These are phyloP conservation scores for Gliomastix tumulicola DNA, from an alignment of 2,329 filamentous ascomycete genomes.

Conservation along the genomic window DNA sequence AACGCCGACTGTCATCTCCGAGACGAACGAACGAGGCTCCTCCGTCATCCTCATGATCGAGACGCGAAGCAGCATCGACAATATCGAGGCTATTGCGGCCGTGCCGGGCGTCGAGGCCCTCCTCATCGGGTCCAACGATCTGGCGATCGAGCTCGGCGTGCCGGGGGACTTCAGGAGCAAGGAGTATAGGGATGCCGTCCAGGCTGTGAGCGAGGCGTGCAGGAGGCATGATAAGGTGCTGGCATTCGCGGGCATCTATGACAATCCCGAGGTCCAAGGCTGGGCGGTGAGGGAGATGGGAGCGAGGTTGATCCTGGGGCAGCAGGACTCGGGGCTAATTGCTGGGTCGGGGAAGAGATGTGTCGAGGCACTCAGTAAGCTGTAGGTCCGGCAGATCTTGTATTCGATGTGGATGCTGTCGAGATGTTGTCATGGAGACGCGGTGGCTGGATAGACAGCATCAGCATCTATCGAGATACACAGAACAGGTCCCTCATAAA, in stretches of 20 bases:
- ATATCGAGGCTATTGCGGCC: slow-evolving; percentile 19
- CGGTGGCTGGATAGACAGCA: too few relatives aligned
- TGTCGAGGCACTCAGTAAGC: too few relatives aligned
- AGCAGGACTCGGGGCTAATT: not conserved
- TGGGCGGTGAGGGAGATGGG: slow-evolving; percentile 1
- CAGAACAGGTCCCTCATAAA: too few relatives aligned
- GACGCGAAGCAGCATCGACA: slow-evolving; percentile 12
- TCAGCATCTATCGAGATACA: too few relatives aligned
- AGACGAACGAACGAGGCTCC: slow-evolving; percentile 12
- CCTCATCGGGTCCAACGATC: slow-evolving; percentile 20
- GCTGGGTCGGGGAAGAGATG: not conserved
- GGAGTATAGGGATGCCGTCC: slow-evolving; percentile 7
- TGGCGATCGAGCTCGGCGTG: slow-evolving; percentile 15
- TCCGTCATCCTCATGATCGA: slow-evolving; percentile 19
- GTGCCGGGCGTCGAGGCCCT: slow-evolving; percentile 19
- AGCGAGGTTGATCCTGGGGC: slow-evolving; percentile 1
- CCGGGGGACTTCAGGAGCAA: slow-evolving; percentile 11
- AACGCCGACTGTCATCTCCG: slow-evolving; percentile 5
- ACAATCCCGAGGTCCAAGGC: slow-evolving; percentile 6
- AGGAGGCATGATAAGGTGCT: slow-evolving; percentile 10
- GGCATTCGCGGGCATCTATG: slow-evolving; percentile 14
- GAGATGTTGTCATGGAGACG: too few relatives aligned
- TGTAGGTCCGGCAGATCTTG: too few relatives aligned
- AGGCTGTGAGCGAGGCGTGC: slow-evolving; percentile 8
- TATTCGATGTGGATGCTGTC: too few relatives aligned